These are phyloP conservation scores for Claviceps sp. DNA, from an alignment of 2,329 filamentous ascomycete species.

Conservation along the genomic window DNA sequence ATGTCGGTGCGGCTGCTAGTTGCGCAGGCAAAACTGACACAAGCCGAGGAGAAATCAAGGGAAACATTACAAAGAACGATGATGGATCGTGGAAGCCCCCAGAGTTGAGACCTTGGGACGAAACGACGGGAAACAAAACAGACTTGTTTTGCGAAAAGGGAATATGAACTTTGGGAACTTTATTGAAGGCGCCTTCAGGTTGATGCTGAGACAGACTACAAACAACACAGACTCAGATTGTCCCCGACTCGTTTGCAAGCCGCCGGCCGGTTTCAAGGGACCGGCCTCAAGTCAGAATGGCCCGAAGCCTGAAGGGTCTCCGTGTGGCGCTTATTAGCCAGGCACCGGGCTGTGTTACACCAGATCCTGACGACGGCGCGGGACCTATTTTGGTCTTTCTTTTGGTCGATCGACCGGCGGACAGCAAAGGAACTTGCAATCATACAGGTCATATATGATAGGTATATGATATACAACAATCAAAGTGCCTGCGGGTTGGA, in stretches of 20 bases:
- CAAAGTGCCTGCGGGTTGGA: too few relatives aligned
- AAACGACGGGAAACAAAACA: slow-evolving; percentile 6
- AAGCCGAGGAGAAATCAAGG: neutral
- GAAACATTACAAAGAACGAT: neutral
- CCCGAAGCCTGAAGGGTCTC: neutral
- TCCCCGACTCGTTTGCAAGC: neutral
- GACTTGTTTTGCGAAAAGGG: slow-evolving; percentile 8
- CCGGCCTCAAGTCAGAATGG: slow-evolving; percentile 5
- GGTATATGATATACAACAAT: neutral
- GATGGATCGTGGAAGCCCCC: neutral
- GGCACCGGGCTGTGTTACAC: neutral
- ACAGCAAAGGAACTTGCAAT: neutral
- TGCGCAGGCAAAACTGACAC: neutral
- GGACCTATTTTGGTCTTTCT: neutral
- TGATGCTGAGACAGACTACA: neutral
- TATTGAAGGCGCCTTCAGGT: neutral
- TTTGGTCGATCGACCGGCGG: neutral
- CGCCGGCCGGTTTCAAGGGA: slow-evolving; percentile 43
- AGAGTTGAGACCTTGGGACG: slow-evolving; percentile 1
- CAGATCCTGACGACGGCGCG: neutral
- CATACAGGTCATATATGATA: too few relatives aligned
- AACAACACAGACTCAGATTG: neutral
- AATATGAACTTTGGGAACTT: slow-evolving; percentile 4
- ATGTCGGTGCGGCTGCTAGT: neutral
- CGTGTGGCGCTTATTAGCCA: neutral